Conservation (phyloP, 2,329 filamentous ascomycete genomes). For the Erysiphe neolycopersici region DNA sequence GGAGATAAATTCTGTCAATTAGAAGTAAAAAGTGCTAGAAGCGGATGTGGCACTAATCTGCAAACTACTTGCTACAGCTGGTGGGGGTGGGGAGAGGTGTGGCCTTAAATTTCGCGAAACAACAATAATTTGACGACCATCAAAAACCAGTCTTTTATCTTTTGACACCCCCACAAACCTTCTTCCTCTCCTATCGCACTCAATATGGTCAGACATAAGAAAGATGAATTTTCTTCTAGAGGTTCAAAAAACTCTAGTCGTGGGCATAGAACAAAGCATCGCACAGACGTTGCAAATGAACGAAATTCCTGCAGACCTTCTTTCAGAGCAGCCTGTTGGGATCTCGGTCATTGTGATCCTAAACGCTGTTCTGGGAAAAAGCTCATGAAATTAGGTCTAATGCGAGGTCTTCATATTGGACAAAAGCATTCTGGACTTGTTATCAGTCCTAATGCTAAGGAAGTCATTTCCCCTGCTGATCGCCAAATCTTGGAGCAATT, state of each 20-base stretch:
- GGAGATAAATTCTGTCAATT: constrained; percentile 1
- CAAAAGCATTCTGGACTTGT: constrained; percentile 83
- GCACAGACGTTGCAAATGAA: constrained; percentile 16
- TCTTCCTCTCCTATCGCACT: background rate
- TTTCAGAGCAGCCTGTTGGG: constrained; percentile 95
- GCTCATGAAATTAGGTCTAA: constrained; percentile 71
- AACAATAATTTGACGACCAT: too few relatives aligned
- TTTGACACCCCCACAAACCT: too few relatives aligned
- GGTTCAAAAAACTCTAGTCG: constrained; percentile 49
- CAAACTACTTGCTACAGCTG: background rate
- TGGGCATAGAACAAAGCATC: constrained; percentile 25
- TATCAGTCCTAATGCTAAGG: constrained; percentile 84
- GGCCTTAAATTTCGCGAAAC: background rate
- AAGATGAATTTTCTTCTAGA: constrained; percentile 41
- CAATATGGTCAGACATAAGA: constrained; percentile 83
- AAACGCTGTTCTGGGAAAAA: constrained; percentile 92
- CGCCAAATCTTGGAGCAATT: constrained; percentile 56
- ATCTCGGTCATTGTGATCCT: constrained; percentile 89
- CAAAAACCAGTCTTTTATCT: too few relatives aligned
- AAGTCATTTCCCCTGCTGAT: constrained; percentile 61
- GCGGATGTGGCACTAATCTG: too few relatives aligned
- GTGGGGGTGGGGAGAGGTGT: constrained; percentile 2
- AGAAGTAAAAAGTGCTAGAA: constrained; percentile 1
- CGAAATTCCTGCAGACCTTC: constrained; percentile 17
- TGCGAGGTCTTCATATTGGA: constrained; percentile 77